Evolutionary conservation across 2,329 filamentous ascomycete genomes (phyloP), one percentile per base, ranked within the genome.

Genomic region (Fusarium sp.): DNA sequence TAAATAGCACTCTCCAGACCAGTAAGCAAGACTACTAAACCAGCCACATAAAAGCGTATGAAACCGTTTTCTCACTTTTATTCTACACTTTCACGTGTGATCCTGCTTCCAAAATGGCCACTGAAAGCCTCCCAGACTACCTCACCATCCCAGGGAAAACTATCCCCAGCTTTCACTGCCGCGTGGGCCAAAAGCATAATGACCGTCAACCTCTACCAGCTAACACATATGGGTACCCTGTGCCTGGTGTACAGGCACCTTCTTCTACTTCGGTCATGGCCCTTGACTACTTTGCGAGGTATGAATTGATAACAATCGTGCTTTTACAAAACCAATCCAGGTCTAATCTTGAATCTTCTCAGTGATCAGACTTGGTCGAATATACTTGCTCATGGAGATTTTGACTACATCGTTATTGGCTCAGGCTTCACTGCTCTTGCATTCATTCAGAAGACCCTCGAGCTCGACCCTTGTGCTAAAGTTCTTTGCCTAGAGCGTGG

Each of bases 121-220:
- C 35, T 4, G 48, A 41, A 30, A 30, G 9, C 20, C 48, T 51
- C 35, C 35, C 48, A 51, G 35, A 41, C 35, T 51, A 51, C 23
- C 48, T 40, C 1, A 51, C 48, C 25, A 41, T 51, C 35, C 48
- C 48, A 30, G 48, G 45, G 35, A 40, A 11, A 40, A 51, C 48
- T 2, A 51, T 51, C n/a, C 48, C 48, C 5, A 51, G 48, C 14
- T 51, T 51, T 51, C 48, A 51, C n/a, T 51, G 48, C 35, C 48
- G 48, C 23, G 23, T 51, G 10, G 35, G 23, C n/a, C 27, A 17
- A 40, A 30, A 32, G 8, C 23, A 51, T 15, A 11, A 51, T 22
- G 35, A 51, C 13, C 48, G 48, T 17, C 48, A 51, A 17, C 48
- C 48, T 51, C 35, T 20, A 19, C 48, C 48, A n/a, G 35, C 35